Base-by-base conservation (phyloP, 208 protist species). In the Blechomonas ayalai region DNA sequence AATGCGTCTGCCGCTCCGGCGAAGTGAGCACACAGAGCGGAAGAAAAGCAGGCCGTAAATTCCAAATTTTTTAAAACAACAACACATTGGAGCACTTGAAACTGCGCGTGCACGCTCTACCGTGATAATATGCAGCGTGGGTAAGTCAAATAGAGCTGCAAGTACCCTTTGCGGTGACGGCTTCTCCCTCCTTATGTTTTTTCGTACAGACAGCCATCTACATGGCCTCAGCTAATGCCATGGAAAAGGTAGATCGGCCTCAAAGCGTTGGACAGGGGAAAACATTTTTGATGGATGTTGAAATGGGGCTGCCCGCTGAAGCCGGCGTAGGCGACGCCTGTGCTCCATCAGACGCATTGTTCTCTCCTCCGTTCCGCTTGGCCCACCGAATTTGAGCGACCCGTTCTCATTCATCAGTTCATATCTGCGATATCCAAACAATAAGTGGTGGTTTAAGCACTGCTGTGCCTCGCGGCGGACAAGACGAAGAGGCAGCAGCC, bases 391-490 rank as follows among this genome's bases (percentile, higher is more conserved):
- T n/a, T n/a, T n/a, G n/a, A n/a, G n/a, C n/a, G n/a, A n/a, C n/a
- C n/a, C n/a, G n/a, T 31, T 10, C 22, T 12, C 6, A 40, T n/a
- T 43, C 9, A 47, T 25, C 2, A 86, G 26, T 4, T 59, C 34
- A 4, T 74, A 22, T 32, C 50, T 62, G 29, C 64, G 52, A 47
- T 89, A 92, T 12, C 84, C 84, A 28, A 77, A 69, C 4, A 92
- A 49, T 4, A 90, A 46, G 46, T 92, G 84, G 15, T 31, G 62
- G 37, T 71, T 83, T 36, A 58, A 22, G 50, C 61, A 32, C 52
- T 62, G 15, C 31, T 71, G 45, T 0, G 67, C 39, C 19, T 78
- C 59, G 1, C 47, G 24, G 8, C 72, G 72, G 10, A 92, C 68
- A 5, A 87, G 38, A 18, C 54, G 66, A 10, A 92, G 34, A 9